Evolutionary conservation across 768 basidiomycete genomes (phyloP).

Genomic region (Suillus americanus): DNA sequence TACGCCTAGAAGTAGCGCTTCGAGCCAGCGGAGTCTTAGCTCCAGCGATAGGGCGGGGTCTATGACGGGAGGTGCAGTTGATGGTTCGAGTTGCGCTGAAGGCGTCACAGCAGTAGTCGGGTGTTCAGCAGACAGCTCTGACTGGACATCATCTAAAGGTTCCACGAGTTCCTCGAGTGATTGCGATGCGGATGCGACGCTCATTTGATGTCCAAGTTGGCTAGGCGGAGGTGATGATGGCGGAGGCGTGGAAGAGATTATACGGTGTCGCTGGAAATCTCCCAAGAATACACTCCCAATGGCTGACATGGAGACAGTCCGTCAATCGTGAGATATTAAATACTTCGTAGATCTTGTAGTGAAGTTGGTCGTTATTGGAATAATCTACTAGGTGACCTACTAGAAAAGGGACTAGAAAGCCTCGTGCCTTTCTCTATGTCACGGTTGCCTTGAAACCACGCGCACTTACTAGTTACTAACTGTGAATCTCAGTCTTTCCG

Average conservation of each 20-base stretch:
- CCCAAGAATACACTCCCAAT: constrained; percentile 84
- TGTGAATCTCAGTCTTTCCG: background rate
- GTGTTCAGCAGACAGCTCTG: constrained; percentile 15
- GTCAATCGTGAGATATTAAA: constrained; percentile 5
- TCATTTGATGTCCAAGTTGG: constrained; percentile 13
- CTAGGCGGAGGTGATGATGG: constrained; percentile 42
- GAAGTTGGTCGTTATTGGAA: background rate
- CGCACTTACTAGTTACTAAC: background rate
- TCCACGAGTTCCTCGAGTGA: constrained; percentile 6
- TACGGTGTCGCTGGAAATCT: constrained; percentile 66
- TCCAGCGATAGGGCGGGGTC: constrained; percentile 71
- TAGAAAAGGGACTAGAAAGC: background rate
- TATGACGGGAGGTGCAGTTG: constrained; percentile 34
- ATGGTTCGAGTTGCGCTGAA: constrained; percentile 4
- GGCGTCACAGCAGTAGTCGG: background rate
- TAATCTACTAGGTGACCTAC: background rate
- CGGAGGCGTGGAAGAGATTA: constrained; percentile 57
- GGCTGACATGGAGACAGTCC: constrained; percentile 40
- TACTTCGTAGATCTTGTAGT: background rate
- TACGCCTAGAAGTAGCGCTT: constrained; percentile 71
- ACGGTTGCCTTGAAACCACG: background rate
- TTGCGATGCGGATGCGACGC: constrained; percentile 13
- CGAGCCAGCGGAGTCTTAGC: constrained; percentile 76
- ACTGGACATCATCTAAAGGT: constrained; percentile 19
- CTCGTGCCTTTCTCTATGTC: background rate